Evolutionary conservation across 768 basidiomycete species (phyloP).

Genomic region (Tulasnella calospora): DNA sequence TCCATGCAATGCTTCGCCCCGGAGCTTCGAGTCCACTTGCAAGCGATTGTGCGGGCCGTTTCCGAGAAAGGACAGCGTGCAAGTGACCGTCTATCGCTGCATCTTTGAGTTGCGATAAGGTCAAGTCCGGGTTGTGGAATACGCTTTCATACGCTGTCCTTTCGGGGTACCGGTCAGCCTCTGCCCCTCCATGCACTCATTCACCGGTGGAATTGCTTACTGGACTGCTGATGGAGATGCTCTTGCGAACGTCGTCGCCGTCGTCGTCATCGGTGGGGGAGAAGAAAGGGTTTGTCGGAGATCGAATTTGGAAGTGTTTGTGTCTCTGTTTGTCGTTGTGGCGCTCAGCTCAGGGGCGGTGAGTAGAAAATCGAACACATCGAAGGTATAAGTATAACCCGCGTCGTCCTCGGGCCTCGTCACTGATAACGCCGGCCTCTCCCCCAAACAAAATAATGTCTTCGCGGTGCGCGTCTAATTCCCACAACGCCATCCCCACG

Average conservation of each 20-base stretch:
- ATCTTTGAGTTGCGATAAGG: constrained; percentile 54
- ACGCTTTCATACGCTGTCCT: constrained; percentile 45
- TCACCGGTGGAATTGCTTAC: not conserved
- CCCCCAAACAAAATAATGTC: constrained; percentile 8
- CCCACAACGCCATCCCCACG: not conserved
- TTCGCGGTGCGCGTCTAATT: constrained; percentile 2
- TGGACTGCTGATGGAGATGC: not conserved
- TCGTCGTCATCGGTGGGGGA: not conserved
- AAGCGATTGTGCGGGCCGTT: constrained; percentile 2
- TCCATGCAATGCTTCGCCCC: constrained; percentile 83
- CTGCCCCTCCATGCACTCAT: not conserved
- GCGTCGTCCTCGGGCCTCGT: not conserved
- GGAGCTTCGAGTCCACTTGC: constrained; percentile 43
- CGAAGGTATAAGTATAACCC: constrained; percentile 7
- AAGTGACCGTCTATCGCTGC: constrained; percentile 58
- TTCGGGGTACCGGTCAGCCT: not conserved
- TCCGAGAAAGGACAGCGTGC: constrained; percentile 39
- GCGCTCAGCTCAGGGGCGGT: not conserved
- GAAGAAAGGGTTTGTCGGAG: constrained; percentile 8
- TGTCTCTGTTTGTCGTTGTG: not conserved
- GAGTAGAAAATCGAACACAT: constrained; percentile 6
- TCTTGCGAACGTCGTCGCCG: not conserved
- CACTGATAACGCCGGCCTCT: constrained; percentile 9
- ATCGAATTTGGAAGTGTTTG: not conserved
- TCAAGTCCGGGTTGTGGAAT: constrained; percentile 42